Percentiles rank a stretch among this genome's conserved stretches.
phyloP scores from a whole-genome alignment of 192 early-diverging fungal genomes.

The Coemansia sp. region DNA sequence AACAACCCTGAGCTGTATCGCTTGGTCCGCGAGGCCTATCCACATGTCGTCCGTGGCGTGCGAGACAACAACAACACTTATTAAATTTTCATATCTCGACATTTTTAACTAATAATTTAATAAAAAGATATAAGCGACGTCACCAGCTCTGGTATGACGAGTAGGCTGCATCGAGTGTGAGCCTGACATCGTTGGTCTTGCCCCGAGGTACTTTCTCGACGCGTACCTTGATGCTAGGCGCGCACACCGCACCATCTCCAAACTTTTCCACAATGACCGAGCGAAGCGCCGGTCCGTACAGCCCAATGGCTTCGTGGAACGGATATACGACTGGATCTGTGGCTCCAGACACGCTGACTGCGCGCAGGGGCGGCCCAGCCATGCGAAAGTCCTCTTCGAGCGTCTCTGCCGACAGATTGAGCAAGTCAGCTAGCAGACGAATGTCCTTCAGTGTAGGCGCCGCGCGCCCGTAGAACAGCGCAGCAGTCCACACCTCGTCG shows the following conservation, averaged over 20 bases:
- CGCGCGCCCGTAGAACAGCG: slow-evolving; percentile 70
- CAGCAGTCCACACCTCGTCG: slow-evolving; percentile 69
- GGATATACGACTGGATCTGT: slow-evolving; percentile 36
- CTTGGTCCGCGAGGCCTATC: slow-evolving; percentile 41
- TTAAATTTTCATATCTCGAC: background rate
- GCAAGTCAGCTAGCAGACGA: slow-evolving; percentile 34
- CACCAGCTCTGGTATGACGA: slow-evolving; percentile 48
- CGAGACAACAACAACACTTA: slow-evolving; percentile 4
- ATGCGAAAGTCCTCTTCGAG: slow-evolving; percentile 49
- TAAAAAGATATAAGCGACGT: background rate
- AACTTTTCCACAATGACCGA: slow-evolving; percentile 41
- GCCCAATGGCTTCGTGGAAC: slow-evolving; percentile 42
- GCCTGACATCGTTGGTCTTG: slow-evolving; percentile 22
- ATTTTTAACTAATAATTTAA: background rate
- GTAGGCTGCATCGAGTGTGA: slow-evolving; percentile 37
- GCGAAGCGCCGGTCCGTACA: slow-evolving; percentile 49
- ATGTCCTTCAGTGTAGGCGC: slow-evolving; percentile 51
- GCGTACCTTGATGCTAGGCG: slow-evolving; percentile 32
- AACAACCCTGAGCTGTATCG: slow-evolving; percentile 50
- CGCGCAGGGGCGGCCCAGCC: slow-evolving; percentile 39
- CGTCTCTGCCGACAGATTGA: slow-evolving; percentile 47
- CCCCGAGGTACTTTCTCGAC: slow-evolving; percentile 29
- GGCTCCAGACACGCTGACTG: background rate
- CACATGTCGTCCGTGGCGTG: slow-evolving; percentile 47
- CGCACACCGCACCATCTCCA: slow-evolving; percentile 47